Evolutionary conservation across 805 yeast genomes (phyloP).

Genomic region (Lipomyces orientalis): DNA sequence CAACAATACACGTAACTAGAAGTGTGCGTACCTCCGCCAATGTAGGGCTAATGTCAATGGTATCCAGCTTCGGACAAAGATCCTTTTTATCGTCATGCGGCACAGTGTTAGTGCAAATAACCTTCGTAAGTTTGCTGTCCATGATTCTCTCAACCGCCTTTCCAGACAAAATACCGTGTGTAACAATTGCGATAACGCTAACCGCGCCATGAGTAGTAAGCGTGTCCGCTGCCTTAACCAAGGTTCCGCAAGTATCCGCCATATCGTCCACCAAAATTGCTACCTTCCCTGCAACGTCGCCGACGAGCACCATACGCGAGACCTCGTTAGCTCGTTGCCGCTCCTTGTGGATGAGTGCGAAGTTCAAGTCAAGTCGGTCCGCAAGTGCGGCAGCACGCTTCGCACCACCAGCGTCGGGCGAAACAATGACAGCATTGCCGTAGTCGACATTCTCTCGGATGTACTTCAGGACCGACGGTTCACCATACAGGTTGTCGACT

Average conservation of each 20-base stretch:
- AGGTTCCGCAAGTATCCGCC: conserved; percentile 98
- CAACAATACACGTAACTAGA: not conserved
- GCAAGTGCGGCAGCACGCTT: conserved; percentile 95
- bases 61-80: conserved; percentile 70
- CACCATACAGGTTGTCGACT: conserved; percentile 94
- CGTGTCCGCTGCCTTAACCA: conserved; percentile 92
- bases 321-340: conserved; percentile 95
- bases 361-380: conserved; percentile 86
- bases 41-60: conserved; percentile 82
- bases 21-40: conserved; percentile 75
- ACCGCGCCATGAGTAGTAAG: conserved; percentile 80
- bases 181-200: conserved; percentile 88
- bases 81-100: conserved; percentile 73
- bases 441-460: conserved; percentile 68
- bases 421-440: conserved; percentile 74
- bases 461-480: conserved; percentile 85
- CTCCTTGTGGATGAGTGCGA: conserved; percentile 96
- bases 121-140: conserved; percentile 66
- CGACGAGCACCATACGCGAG: conserved; percentile 92
- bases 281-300: conserved; percentile 83
- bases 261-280: conserved; percentile 93
- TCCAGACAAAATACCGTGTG: conserved; percentile 93
- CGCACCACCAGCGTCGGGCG: conserved; percentile 99
- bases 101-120: conserved; percentile 92
- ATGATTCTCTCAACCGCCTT: conserved; percentile 76